Evolutionary conservation across 441 rosid species (phyloP).

Genomic region (Pelargonium cotyledonis): DNA sequence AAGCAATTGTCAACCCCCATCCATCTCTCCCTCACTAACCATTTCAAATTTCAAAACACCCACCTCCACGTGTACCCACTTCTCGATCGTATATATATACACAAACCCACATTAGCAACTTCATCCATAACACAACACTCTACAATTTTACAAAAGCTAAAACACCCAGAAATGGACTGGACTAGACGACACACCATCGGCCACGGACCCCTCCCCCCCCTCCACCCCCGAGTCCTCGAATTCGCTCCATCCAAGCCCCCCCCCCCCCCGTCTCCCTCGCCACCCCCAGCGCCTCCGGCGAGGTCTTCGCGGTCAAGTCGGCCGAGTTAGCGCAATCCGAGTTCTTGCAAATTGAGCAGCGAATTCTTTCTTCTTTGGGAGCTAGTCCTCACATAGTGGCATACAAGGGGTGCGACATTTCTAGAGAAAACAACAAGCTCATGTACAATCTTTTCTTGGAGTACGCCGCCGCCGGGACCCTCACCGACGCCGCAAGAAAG

Average conservation of each 20-base stretch:
- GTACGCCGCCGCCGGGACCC: constrained; percentile 30
- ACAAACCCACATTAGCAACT: constrained; percentile 1
- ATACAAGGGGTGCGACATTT: neutral
- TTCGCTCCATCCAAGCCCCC: no score
- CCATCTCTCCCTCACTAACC: constrained; percentile 7
- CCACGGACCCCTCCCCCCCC: constrained; percentile 42
- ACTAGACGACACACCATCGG: constrained; percentile 56
- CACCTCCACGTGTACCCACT: no score
- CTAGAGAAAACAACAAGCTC: neutral
- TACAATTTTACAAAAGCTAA: neutral
- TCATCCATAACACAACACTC: neutral
- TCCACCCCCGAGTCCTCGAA: neutral
- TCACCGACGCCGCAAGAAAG: constrained; percentile 31
- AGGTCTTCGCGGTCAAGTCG: neutral
- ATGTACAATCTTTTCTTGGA: neutral
- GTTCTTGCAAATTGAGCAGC: neutral
- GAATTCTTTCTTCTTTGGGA: neutral
- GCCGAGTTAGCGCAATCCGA: neutral
- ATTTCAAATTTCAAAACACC: neutral
- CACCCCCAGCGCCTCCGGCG: no score
- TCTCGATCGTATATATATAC: neutral
- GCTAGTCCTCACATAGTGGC: neutral
- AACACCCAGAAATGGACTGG: constrained; percentile 51
- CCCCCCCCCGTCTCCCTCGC: constrained; percentile 45
- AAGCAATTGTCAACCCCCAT: constrained; percentile 35